Conservation (phyloP, 1,139 yeast genomes). For the Geotrichum europaeum region DNA sequence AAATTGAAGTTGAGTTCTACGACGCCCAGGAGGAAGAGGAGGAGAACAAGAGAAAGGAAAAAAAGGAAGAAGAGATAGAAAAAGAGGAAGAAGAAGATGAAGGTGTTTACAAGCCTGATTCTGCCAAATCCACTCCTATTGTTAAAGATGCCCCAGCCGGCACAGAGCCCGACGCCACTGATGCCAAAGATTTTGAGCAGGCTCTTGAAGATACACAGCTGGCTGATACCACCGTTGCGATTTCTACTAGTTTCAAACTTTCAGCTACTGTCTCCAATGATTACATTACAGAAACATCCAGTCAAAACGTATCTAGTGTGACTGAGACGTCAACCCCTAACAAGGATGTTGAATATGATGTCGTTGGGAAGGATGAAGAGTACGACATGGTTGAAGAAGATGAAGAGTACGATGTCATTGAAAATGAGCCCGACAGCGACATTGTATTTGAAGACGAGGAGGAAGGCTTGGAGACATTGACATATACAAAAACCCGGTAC, state of each 20-base stretch:
- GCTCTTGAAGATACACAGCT: neutral
- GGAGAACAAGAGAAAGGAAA: conserved; percentile 19
- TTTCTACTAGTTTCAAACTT: neutral
- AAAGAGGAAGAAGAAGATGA: neutral
- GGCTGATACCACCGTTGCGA: neutral
- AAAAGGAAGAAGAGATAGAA: conserved; percentile 17
- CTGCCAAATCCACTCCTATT: neutral
- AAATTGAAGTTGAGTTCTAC: neutral
- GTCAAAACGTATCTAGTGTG: neutral
- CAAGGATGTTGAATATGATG: neutral
- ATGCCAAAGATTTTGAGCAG: neutral
- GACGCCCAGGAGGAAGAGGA: neutral
- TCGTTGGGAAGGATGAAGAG: neutral
- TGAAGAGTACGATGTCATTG: neutral
- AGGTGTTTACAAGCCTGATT: neutral
- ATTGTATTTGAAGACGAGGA: neutral
- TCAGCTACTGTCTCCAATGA: neutral
- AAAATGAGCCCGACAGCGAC: neutral
- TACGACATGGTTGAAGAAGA: neutral
- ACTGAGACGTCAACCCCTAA: neutral
- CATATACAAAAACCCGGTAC: neutral
- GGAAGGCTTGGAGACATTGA: neutral
- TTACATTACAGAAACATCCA: neutral
- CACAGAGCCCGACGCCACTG: neutral
- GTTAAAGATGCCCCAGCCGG: neutral